A percentile compares a stretch with the other conserved stretches of the same genome.
Conservation (phyloP, 768 basidiomycete genomes). For the Naganishia friedmannii region DNA sequence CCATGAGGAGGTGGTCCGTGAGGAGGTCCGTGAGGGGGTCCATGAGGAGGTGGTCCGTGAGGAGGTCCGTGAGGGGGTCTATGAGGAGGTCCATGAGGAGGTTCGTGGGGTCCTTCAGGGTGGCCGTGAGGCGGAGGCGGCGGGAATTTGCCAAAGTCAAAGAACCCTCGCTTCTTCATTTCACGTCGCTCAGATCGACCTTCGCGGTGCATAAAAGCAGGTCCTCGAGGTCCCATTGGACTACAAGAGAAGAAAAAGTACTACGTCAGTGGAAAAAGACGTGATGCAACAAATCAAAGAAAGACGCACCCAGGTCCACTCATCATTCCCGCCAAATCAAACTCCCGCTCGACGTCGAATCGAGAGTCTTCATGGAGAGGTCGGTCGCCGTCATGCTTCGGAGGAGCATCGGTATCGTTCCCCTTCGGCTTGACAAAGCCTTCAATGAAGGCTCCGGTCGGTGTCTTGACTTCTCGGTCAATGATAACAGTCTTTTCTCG, state of each 20-base stretch:
- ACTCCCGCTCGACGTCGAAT: constrained; percentile 11
- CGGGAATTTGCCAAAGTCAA: background rate
- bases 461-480: constrained; percentile 26
- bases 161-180: background rate
- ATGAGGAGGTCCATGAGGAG: background rate
- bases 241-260: background rate
- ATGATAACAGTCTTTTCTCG: constrained; percentile 25
- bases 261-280: background rate
- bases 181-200: background rate
- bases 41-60: constrained; percentile 3
- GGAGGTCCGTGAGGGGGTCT: background rate
- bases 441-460: constrained; percentile 23
- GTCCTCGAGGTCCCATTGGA: background rate
- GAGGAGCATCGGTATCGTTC: constrained; percentile 12
- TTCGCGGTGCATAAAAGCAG: background rate
- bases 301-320: background rate
- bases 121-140: background rate
- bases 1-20: constrained; percentile 15
- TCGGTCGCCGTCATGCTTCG: background rate
- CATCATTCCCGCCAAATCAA: constrained; percentile 1
- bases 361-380: background rate
- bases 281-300: background rate
- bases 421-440: constrained; percentile 15
- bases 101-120: background rate
- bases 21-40: constrained; percentile 13